Base-by-base conservation (phyloP, 768 basidiomycete genomes). In the Boletus bicolor region DNA sequence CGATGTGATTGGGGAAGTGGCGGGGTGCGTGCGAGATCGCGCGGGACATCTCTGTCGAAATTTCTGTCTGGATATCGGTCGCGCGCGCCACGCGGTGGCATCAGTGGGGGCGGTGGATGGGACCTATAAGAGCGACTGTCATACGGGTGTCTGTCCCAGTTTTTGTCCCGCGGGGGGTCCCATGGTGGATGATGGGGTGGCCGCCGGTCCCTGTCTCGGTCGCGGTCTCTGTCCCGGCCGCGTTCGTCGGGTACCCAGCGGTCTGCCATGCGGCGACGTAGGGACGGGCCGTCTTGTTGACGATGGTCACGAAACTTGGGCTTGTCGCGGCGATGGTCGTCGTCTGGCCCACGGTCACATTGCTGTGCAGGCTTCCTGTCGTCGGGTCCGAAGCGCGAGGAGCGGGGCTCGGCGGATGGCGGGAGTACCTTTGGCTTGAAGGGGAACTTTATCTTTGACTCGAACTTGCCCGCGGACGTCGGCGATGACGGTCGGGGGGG, bases 361-460 rank as follows among this genome's bases (percentile, higher is more conserved):
- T 71, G 65, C 57, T 61, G 67, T 47, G 57, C 11, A 49, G 58
- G 44, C 38, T 62, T 65, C 53, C 62, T 64, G 48, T 55, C 68
- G 65, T 72, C 55, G 58, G 61, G 51, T 49, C 68, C 12, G 58
- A 39, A 38, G 74, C 77, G 43, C 21, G 55, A 60, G 76, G 46
- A 51, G 73, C 71, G 62, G 6, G 44, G n/a, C 24, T 66, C 64
- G 17, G 38, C n/a, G n/a, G 50, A 42, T 1, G 44, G 9, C 5
- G 9, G 32, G 5, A 14, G 2, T 0, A 5, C 28, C 75, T 62
- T 72, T 19, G 79, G 67, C 72, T 91, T 91, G 76, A 91, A 91
- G 1, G 90, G 90, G 70, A 89, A 91, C 9, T 86, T 82, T 24
- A 89, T 79, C 64, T 81, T 83, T 19, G 74, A 45, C 47, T 66